Base-by-base conservation (phyloP, 2,329 filamentous ascomycete species). In the Talaromyces sp. region DNA sequence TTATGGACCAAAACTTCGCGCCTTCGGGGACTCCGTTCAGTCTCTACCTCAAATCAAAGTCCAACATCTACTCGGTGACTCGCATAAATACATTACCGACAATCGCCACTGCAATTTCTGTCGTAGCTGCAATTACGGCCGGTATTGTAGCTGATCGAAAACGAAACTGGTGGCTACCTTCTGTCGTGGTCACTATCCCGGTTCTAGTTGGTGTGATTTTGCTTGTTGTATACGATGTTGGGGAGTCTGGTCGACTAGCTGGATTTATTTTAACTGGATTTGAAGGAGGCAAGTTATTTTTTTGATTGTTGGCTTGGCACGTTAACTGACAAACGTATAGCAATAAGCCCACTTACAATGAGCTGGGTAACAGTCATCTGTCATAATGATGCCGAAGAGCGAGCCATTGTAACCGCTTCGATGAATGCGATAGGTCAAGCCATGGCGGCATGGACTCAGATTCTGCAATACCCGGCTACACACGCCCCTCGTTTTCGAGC, bases 351-450 rank as follows among this genome's bases (percentile, higher is more conserved):
- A 0, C 69, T 79, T 60, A 75, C 74, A 8, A 80, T 79, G 78
- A 74, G 74, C 10, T 80, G 77, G 78, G 77, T 78, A 24, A 77
- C 77, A 0, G 69, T 77, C 2, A 69, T 73, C 9, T 78, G 76
- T 71, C 73, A 2, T 72, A 31, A 75, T 11, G 76, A 78, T 50
- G 76, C 77, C 8, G 79, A 81, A 62, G 78, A 81, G 66, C 72
- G 78, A 22, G 78, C 78, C 1, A 72, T 80, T 1, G 77, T 80
- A 6, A 79, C 76, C 16, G 78, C 77, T 0, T 79, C 77, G 35
- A 81, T 81, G 78, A 81, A 80, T 57, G 75, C 78, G 6, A 78
- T 81, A 57, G 78, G 79, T 1, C 78, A 81, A 66, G 78, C 73
- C 2, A 78, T 81, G 39, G 75, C 73, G 13, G 78, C 79, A 0